These are phyloP conservation scores for Phytophthora lateralis DNA, from an alignment of 352 stramenopile species.

Conservation along the genomic window DNA sequence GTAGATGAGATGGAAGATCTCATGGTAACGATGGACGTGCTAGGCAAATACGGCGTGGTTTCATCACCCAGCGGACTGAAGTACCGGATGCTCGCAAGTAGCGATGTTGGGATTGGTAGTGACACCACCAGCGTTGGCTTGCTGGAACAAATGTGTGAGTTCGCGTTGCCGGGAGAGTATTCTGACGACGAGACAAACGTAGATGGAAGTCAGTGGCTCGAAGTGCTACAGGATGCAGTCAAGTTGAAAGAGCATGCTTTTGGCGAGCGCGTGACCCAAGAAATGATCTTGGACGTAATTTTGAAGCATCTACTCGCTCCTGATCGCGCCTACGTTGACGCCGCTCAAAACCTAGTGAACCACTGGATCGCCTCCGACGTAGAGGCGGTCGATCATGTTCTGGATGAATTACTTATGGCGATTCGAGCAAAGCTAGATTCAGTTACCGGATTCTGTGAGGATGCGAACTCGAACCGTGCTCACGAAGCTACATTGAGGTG, in stretches of 20 bases:
- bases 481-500: constrained; percentile 39
- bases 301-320: constrained; percentile 52
- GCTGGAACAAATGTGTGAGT: constrained; percentile 57
- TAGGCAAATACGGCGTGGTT: constrained; percentile 55
- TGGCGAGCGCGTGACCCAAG: constrained; percentile 57
- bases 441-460: constrained; percentile 38
- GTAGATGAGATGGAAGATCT: constrained; percentile 80
- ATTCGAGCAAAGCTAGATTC: constrained; percentile 44
- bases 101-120: constrained; percentile 8
- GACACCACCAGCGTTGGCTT: constrained; percentile 28
- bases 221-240: constrained; percentile 62
- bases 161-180: constrained; percentile 33
- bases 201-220: constrained; percentile 47
- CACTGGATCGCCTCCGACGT: constrained; percentile 61
- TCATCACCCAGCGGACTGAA: constrained; percentile 38
- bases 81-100: constrained; percentile 49
- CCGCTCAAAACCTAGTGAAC: constrained; percentile 49
- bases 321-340: constrained; percentile 28
- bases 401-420: constrained; percentile 41
- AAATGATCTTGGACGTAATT: constrained; percentile 61
- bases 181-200: constrained; percentile 15
- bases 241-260: constrained; percentile 79
- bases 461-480: constrained; percentile 29
- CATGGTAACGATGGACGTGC: constrained; percentile 70
- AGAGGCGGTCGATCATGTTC: constrained; percentile 47